Evolutionary conservation across 768 basidiomycete species (phyloP), one percentile per base, ranked within the genome.

Genomic region (Lentinula guzmanii): DNA sequence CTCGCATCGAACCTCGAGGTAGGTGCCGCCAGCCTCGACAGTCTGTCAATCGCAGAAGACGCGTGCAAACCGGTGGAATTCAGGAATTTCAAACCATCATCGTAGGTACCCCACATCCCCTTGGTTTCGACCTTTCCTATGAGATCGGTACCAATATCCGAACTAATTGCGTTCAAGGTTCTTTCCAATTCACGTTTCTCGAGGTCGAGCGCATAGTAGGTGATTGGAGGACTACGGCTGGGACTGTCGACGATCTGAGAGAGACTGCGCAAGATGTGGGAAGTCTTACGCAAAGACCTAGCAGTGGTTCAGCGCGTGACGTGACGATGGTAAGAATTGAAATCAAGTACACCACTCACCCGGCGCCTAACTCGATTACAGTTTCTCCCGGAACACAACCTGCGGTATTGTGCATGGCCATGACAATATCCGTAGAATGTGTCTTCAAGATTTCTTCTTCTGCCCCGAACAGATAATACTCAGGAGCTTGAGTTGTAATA

Each of bases 141-240:
- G 2, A 94, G 77, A 37, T 77, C 72, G 9, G 75, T 66, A 33
- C 92, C 92, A 37, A 89, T 75, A 11, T 83, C 80, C 11, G 90
- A 90, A 13, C 70, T 66, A 64, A 99, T 86, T 66, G 86, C 78
- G 18, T 75, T 74, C 28, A 98, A 82, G 7, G 93, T 90, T 37
- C 93, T 86, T 61, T 86, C 82, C 28, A 98, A 85, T 69, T 97
- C 95, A 52, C 82, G 84, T 65, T 88, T 81, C 71, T 97, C 94
- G 34, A 98, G 85, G 70, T 98, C 97, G 57, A 99, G 89, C 18
- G 96, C 94, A 76, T 90, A 93, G 71, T 95, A 95, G 1, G 85
- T 90, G 68, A 90, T 84, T 1, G 87, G 84, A 2, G 85, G 74
- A 1, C 70, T 65, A 1, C 70, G 59, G 10, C 69, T 70, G 4